Percentiles rank a stretch among this genome's conserved stretches.
Conservation (phyloP, 805 yeast species). For the Zygotorulaspora danielsina region DNA sequence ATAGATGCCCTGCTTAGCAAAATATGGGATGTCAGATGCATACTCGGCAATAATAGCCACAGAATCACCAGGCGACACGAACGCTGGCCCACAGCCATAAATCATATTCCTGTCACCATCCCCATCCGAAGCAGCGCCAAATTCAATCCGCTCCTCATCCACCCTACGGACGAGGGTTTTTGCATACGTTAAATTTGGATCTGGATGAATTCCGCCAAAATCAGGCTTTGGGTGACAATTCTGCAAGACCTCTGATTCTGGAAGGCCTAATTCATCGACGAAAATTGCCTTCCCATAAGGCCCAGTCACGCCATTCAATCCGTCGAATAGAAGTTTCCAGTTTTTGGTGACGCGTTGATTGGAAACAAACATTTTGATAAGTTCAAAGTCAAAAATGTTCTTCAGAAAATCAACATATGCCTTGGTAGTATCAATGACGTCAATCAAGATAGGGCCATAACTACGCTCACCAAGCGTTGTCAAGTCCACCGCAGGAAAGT, state of each 20-base stretch:
- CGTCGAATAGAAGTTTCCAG: constrained; percentile 80
- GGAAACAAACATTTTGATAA: constrained; percentile 67
- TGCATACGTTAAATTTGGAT: constrained; percentile 95
- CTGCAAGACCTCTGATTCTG: constrained; percentile 60
- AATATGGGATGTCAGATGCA: constrained; percentile 88
- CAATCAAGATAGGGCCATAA: constrained; percentile 64
- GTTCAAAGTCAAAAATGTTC: constrained; percentile 79
- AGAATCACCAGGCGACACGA: constrained; percentile 97
- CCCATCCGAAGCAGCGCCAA: constrained; percentile 99
- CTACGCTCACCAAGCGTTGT: constrained; percentile 47
- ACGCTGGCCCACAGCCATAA: constrained; percentile 84
- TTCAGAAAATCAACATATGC: constrained; percentile 78
- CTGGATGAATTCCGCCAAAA: constrained; percentile 97
- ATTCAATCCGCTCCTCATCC: constrained; percentile 75
- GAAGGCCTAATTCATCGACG: constrained; percentile 77
- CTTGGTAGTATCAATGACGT: constrained; percentile 74
- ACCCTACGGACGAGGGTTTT: constrained; percentile 78
- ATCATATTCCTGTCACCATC: constrained; percentile 99
- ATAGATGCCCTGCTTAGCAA: constrained; percentile 74
- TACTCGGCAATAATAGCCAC: constrained; percentile 98
- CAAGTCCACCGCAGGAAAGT: constrained; percentile 62
- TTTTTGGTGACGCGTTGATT: constrained; percentile 44
- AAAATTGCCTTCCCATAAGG: constrained; percentile 88
- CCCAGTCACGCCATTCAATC: constrained; percentile 93
- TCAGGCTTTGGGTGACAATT: constrained; percentile 78